A percentile compares a stretch with the other conserved stretches of the same genome.
Evolutionary conservation across 192 early-diverging fungal species (phyloP).

Genomic region (Backusella mclennaniae): DNA sequence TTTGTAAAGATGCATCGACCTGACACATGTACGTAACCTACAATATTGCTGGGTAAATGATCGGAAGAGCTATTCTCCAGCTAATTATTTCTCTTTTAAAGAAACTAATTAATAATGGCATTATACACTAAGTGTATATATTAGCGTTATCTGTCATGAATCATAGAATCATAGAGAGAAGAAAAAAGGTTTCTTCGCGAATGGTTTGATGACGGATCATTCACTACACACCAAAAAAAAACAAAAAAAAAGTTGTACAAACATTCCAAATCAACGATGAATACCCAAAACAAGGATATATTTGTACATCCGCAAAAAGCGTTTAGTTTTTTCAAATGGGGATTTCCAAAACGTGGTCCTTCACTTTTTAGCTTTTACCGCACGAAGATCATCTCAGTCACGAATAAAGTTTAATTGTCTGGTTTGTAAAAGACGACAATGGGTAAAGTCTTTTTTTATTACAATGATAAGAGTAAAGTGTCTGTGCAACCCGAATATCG

Average conservation of each 20-base stretch:
- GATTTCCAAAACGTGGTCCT: neutral
- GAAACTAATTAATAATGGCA: neutral
- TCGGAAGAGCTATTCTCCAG: neutral
- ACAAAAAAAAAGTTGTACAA: neutral
- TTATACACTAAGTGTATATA: neutral
- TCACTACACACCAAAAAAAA: neutral
- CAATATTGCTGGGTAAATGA: neutral
- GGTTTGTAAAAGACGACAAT: neutral
- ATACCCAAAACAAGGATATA: conserved; percentile 5
- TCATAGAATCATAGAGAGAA: neutral
- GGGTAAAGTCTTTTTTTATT: neutral
- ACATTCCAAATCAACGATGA: neutral
- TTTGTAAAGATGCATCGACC: neutral
- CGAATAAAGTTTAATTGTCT: neutral
- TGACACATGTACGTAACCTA: neutral
- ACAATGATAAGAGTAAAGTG: neutral
- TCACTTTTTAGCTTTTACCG: neutral
- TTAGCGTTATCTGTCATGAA: neutral
- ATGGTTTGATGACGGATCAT: neutral
- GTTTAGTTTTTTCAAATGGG: neutral
- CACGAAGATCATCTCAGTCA: neutral
- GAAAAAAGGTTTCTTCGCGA: neutral
- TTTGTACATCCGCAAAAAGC: neutral
- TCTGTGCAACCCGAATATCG: neutral
- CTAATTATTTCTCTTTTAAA: neutral